Base-by-base conservation (phyloP, 805 yeast genomes). In the Ogataea corticis region DNA sequence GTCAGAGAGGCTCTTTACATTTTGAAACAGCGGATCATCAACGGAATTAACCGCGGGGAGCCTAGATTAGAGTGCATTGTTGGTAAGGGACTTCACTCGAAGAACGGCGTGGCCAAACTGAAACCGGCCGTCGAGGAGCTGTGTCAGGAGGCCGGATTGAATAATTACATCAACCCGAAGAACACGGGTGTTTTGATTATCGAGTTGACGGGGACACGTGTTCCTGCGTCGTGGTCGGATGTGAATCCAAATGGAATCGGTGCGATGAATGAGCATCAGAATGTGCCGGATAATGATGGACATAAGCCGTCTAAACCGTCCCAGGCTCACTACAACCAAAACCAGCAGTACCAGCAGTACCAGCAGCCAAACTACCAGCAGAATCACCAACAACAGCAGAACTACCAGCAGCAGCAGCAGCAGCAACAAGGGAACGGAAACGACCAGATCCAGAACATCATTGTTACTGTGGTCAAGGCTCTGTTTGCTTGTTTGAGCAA, bases 31-130 rank as follows among this genome's bases (percentile, higher is more conserved):
- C 75, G 98, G 46, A 76, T 92, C 39, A 73, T 75, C n/a, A 81
- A 80, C 21, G 88, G 83, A 43, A 73, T 80, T 13, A 69, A 79
- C 18, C 67, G 75, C 27, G 70, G 77, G 44, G 94, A 87, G 59
- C 65, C 76, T 2, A 79, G 76, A 40, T 68, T 92, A 35, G 79
- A 81, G 51, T 94, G 89, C 16, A 91, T 92, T 63, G 97, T 90
- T 9, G 98, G 98, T 9, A 92, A 92, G 66, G 98, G 97, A 7
- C 61, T 81, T 33, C 98, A 91, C 63, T 87, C 96, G 1, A 73
- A 76, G 42, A 73, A 81, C 53, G 96, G 95, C 12, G 78, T 88
- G 42, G 91, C 96, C 33, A 91, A 90, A 65, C 67, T 92, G 55
- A 87, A 85, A 64, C 97, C 97, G 2, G 97, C 97, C 0, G 80